Evolutionary conservation across 805 yeast species (phyloP).

Genomic region (Metschnikowia baotianmanensis): DNA sequence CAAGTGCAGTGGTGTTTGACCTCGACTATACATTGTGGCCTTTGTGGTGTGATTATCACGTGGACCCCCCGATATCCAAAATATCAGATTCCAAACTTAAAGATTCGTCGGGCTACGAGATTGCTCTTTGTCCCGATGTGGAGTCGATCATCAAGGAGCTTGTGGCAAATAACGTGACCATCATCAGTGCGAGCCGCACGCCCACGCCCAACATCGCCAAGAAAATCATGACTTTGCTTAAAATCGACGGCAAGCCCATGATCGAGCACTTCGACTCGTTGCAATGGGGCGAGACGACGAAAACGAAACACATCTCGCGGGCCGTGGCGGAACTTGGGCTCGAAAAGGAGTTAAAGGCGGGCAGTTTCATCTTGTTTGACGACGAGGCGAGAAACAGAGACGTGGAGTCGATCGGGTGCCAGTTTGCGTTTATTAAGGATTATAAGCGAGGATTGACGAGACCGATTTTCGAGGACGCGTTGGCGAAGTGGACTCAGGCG

Average conservation of each 20-base stretch:
- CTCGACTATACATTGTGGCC: constrained; percentile 81
- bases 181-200: constrained; percentile 78
- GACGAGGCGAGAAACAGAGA: constrained; percentile 79
- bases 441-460: constrained; percentile 57
- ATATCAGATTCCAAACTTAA: constrained; percentile 34
- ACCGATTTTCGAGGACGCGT: constrained; percentile 47
- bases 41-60: constrained; percentile 79
- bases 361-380: constrained; percentile 56
- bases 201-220: constrained; percentile 75
- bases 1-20: constrained; percentile 63
- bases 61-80: constrained; percentile 45
- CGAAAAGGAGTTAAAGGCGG: constrained; percentile 43
- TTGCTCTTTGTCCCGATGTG: constrained; percentile 67
- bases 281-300: constrained; percentile 70
- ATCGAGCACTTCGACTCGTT: constrained; percentile 50
- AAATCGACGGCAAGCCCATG: constrained; percentile 54
- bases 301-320: constrained; percentile 52
- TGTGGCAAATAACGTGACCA: constrained; percentile 42
- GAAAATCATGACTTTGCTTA: constrained; percentile 52
- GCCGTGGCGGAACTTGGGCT: constrained; percentile 49
- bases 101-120: constrained; percentile 54
- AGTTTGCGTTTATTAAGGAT: constrained; percentile 61
- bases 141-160: constrained; percentile 58
- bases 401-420: constrained; percentile 67
- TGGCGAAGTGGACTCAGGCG: constrained; percentile 28